Evolutionary conservation across 1,139 yeast species (phyloP), one percentile per base, ranked within the genome.

Genomic region (Arxiozyma telluris): DNA sequence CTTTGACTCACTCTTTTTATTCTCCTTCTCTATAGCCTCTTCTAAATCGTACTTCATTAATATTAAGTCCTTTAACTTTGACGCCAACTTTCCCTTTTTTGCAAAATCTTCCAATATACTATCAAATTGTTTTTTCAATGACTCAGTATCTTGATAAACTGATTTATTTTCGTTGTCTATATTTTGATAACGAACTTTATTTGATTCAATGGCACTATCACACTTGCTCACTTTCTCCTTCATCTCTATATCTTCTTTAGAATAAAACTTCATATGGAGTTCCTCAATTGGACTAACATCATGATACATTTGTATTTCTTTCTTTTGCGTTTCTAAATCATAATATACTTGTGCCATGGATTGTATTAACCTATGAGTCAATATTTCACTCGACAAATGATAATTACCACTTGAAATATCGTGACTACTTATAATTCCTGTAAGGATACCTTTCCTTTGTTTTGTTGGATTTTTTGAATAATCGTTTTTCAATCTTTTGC

Each of bases 391-490:
- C 9, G 71, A 67, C 41, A 65, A 50, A 57, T 65, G 70, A 54
- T 68, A 67, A 44, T 62, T 61, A 18, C 65, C 64, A 53, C 61
- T 63, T 8, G 39, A 38, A 46, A 68, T 66, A 18, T 68, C 65
- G 53, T 71, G 72, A 39, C 70, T 66, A 47, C 71, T 70, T 4
- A 79, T 73, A 3, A 85, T 83, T 1, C 93, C 91, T 17, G 82
- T 78, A 52, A 83, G 69, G 52, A 73, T 74, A 52, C 79, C 78
- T 66, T 76, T 80, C 57, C 78, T 81, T 62, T 76, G 81, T 59
- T 78, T 83, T 60, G 82, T 71, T 1, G 88, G 89, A 61, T 83
- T 85, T 25, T 83, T 75, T 17, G 83, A 76, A 63, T 84, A 84
- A 55, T 85, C 87, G 71, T 82, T 83, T 60, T 82, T 80, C 52